Percentiles rank a stretch among this genome's conserved stretches.
Conservation (phyloP, 306 rosid genomes). For the Canavalia gladiata region DNA sequence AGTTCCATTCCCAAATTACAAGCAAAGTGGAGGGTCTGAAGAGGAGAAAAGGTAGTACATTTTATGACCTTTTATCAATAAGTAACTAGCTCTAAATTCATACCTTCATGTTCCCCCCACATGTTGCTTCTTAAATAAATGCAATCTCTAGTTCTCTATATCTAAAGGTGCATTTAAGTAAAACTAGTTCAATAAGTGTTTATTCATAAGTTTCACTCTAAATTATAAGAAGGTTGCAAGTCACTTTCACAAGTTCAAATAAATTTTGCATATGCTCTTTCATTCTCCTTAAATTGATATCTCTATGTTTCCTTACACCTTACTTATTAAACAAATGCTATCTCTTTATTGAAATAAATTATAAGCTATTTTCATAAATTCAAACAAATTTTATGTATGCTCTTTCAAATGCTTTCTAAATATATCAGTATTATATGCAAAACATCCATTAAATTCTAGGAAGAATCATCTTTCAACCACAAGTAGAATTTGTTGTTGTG, state of each 20-base stretch:
- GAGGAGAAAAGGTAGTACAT: slow-evolving; percentile 64
- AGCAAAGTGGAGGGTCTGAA: slow-evolving; percentile 47
- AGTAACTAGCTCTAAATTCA: background rate
- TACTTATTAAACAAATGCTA: too few relatives aligned
- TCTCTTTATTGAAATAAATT: too few relatives aligned
- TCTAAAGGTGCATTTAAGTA: too few relatives aligned
- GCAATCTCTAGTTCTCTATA: background rate
- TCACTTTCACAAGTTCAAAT: too few relatives aligned
- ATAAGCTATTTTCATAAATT: background rate
- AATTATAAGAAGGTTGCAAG: too few relatives aligned
- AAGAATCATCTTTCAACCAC: background rate
- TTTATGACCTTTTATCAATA: background rate
- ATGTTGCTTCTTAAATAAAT: background rate
- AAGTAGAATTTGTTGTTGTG: background rate
- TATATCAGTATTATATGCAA: background rate
- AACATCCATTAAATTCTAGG: background rate
- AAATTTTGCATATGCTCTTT: too few relatives aligned
- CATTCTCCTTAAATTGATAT: too few relatives aligned
- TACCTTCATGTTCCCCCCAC: background rate
- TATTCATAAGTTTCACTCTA: too few relatives aligned
- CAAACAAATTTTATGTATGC: background rate
- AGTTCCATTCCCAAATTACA: slow-evolving; percentile 79
- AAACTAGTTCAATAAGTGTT: too few relatives aligned
- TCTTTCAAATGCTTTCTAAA: background rate
- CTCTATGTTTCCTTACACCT: too few relatives aligned